These are phyloP conservation scores for Malus sieversii DNA, from an alignment of 306 rosid genomes.

Conservation along the genomic window DNA sequence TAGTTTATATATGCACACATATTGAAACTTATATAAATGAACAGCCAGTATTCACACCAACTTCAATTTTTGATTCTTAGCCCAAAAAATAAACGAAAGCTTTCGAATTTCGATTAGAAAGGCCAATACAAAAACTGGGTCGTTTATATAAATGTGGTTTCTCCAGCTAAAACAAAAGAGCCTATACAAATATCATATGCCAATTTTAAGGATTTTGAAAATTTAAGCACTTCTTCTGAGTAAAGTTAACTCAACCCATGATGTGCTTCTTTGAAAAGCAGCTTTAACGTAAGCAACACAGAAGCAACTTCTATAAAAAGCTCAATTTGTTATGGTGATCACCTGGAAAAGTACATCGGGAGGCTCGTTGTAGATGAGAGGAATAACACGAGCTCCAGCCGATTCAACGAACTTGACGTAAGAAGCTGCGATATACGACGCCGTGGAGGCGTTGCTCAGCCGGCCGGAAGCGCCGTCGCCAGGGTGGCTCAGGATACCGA, in stretches of 20 bases:
- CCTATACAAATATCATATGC: too few species aligned
- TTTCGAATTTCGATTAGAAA: not conserved
- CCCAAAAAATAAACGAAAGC: not conserved
- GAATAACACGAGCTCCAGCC: constrained; percentile 83
- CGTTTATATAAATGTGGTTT: too few species aligned
- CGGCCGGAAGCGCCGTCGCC: constrained; percentile 81
- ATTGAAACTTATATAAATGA: too few species aligned
- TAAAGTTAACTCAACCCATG: not conserved
- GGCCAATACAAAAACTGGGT: too few species aligned
- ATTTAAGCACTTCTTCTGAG: not conserved
- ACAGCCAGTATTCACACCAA: not conserved
- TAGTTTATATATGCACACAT: too few species aligned
- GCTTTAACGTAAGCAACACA: not conserved
- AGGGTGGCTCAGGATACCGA: constrained; percentile 81
- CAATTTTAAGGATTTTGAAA: not conserved
- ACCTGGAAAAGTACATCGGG: constrained; percentile 51
- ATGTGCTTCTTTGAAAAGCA: not conserved
- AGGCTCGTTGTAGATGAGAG: constrained; percentile 68
- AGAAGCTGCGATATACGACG: constrained; percentile 73
- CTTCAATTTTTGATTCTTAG: not conserved
- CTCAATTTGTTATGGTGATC: not conserved
- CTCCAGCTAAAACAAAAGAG: too few species aligned
- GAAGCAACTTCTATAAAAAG: not conserved
- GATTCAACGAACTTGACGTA: constrained; percentile 81
- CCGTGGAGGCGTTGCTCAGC: constrained; percentile 48